Base-by-base conservation (phyloP, 78 protist species). In the Dictyostelium citrinum region DNA sequence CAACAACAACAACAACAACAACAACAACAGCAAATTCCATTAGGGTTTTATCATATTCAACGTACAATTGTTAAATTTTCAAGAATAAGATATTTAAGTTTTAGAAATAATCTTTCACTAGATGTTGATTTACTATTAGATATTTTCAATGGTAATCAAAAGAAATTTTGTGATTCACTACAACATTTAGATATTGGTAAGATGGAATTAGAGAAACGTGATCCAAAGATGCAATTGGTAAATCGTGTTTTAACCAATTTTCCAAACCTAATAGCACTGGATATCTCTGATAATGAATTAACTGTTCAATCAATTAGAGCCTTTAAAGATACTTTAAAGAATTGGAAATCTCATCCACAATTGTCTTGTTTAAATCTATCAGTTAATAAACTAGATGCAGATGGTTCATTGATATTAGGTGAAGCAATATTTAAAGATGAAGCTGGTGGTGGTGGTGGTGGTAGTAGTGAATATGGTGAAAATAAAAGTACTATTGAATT, bases 161-260 rank as follows among this genome's bases (percentile, higher is more conserved):
- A 70, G 37, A 70, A 35, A 70, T 70, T 70, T 11, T 16, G n/a
- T 70, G 77, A 70, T 8, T 31, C 41, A 12, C 33, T 70, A 35
- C 39, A 29, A 11, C 77, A 70, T 33, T 70, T 70, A 17, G 77
- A 70, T 70, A 70, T 70, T 70, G 77, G 77, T 33, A 70, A 70
- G 33, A 70, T 70, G 77, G 39, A 31, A 5, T 33, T 70, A 16
- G 46, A 70, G 22, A 27, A 27, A 27, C 77, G 43, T 70, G 77
- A 70, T 17, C 39, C 77, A 4, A 70, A 70, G 20, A 70, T 70
- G 77, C 77, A 70, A 70, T 33, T 70, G 1, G 20, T 70, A 16
- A 70, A 70, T 70, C 33, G 46, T 16, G 77, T 70, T 29, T 70
- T 70, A 31, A 16, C 22, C 2, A 70, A 70, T 33, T 70, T 70